Evolutionary conservation across 768 basidiomycete genomes (phyloP).

Genomic region (Rhodotorula toruloides): DNA sequence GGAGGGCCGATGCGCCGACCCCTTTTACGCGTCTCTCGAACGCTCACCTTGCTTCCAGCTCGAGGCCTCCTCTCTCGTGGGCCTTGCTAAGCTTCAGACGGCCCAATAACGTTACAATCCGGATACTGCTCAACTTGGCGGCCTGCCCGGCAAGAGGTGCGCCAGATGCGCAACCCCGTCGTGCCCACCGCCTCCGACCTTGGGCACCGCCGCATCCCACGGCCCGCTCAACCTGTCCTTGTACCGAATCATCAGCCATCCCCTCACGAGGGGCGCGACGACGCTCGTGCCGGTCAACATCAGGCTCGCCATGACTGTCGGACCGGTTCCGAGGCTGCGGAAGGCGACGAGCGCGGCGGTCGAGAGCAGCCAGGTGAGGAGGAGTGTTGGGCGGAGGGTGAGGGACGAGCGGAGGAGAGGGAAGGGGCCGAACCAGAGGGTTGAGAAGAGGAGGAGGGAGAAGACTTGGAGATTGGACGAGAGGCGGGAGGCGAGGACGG

Average conservation of each 20-base stretch:
- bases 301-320: constrained; percentile 50
- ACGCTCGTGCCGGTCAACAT: constrained; percentile 62
- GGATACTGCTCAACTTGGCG: too few species aligned
- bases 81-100: too few species aligned
- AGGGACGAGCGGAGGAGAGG: constrained; percentile 55
- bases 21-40: too few species aligned
- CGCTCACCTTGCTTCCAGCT: too few species aligned
- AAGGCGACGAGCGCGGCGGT: constrained; percentile 41
- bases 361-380: constrained; percentile 53
- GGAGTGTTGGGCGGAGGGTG: constrained; percentile 5
- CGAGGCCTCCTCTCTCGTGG: too few species aligned
- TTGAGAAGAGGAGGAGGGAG: constrained; percentile 75
- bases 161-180: too few species aligned
- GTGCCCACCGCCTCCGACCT: constrained; percentile 1
- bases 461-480: constrained; percentile 79
- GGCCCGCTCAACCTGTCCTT: constrained; percentile 86
- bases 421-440: constrained; percentile 76
- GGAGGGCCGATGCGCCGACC: too few species aligned
- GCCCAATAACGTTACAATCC: too few species aligned
- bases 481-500: constrained; percentile 87
- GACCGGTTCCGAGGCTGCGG: constrained; percentile 51
- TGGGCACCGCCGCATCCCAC: constrained; percentile 56
- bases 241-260: constrained; percentile 56
- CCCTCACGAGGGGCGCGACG: constrained; percentile 24
- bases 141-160: too few species aligned